Base-by-base conservation (phyloP, 164 flowering plant species). In the Sedum album region DNA sequence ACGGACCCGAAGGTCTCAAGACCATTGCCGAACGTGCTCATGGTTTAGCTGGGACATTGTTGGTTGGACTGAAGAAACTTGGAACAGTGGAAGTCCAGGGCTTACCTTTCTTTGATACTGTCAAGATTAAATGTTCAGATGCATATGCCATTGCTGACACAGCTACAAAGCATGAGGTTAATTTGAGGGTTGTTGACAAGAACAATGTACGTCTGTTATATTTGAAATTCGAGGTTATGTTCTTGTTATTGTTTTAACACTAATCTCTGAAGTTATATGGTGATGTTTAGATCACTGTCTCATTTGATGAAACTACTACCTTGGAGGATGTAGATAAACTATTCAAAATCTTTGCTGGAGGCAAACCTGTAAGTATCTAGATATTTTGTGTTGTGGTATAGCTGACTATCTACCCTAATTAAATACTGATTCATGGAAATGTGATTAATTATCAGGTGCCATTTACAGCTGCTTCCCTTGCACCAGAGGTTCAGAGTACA, bases 1-100 rank as follows among this genome's bases (percentile, higher is more conserved):
- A 94, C 76, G 97, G 98, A 69, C 98, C 98, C 15, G 93, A 79
- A 75, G 98, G 98, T 66, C n/a, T n/a, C n/a, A n/a, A n/a, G n/a
- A n/a, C n/a, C n/a, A n/a, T n/a, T n/a, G n/a, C n/a, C n/a, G n/a
- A 91, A 64, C 76, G 98, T 31, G 95, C 87, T 28, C 98, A 91
- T 70, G 98, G 98, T 70, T 90, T 94, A 73, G 98, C 98, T 68
- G 93, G 87, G 31, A 70, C 81, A 64, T 82, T 94, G 60, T 91
- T 90, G 7, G 77, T 77, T 70, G 98, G 98, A 33, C 70, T 91
- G 77, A 86, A 84, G 79, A 94, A 88, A 70, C 88, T 91, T 44
- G 93, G 95, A 53, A 82, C 86, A 0, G 95, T 82, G 48, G 91
- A 87, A 67, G 95, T 91, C 53, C 89, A 88, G 73, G 83, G 74